These are phyloP conservation scores for Testicularia cyperi DNA, from an alignment of 1,284 basidiomycete genomes.

Conservation along the genomic window DNA sequence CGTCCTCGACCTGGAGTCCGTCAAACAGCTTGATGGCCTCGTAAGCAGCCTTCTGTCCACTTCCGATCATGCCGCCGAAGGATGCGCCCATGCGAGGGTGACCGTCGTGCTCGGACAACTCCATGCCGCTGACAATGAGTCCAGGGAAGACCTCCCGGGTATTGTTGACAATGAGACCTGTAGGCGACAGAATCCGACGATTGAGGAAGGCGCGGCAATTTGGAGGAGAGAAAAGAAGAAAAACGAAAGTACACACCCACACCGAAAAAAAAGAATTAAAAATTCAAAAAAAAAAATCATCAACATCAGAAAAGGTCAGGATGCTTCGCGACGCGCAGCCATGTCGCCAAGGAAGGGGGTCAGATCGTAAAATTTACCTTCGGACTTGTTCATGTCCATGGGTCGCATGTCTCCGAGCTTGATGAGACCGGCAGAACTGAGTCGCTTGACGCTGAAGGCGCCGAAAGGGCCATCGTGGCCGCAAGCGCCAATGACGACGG, in stretches of 20 bases:
- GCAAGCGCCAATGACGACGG: conserved; percentile 67
- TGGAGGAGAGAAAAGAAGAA: too few species aligned
- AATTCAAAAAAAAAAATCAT: not conserved
- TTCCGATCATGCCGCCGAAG: conserved; percentile 79
- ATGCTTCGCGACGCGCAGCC: too few species aligned
- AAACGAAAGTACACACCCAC: too few species aligned
- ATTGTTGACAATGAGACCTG: conserved; percentile 62
- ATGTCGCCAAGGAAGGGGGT: too few species aligned
- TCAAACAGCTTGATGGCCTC: conserved; percentile 72
- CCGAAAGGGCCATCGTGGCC: conserved; percentile 83
- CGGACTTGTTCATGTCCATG: conserved; percentile 53
- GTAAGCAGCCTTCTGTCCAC: conserved; percentile 75
- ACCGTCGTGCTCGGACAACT: conserved; percentile 79
- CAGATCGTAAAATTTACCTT: too few species aligned
- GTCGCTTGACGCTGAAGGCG: conserved; percentile 78
- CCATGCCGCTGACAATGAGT: conserved; percentile 75
- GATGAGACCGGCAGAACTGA: conserved; percentile 74
- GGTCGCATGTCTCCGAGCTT: conserved; percentile 77
- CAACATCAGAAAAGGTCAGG: not conserved
- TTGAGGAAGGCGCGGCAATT: not conserved
- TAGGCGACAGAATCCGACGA: not conserved
- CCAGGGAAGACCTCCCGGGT: conserved; percentile 80
- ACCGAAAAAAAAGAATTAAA: not conserved
- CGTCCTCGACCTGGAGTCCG: conserved; percentile 67
- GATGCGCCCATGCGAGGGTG: conserved; percentile 67